Percentiles rank a stretch among this genome's conserved stretches.
Evolutionary conservation across 352 stramenopile genomes (phyloP).

Genomic region (Aphanomyces cochlioides): DNA sequence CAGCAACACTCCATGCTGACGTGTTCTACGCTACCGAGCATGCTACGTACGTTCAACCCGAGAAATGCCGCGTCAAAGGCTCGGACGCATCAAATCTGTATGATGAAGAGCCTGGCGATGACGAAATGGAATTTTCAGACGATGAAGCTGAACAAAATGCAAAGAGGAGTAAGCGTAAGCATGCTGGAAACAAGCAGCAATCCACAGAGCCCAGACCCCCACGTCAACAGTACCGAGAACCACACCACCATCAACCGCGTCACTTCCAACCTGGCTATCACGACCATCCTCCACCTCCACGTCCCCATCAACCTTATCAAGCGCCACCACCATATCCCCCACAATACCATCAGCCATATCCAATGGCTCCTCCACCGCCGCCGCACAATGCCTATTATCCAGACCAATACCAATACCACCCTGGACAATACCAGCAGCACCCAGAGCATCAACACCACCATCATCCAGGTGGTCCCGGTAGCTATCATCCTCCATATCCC

Average conservation of each 20-base stretch:
- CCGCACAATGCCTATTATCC: constrained; percentile 30
- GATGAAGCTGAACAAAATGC: constrained; percentile 72
- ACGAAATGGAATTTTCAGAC: constrained; percentile 75
- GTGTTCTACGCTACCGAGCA: constrained; percentile 78
- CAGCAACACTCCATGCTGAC: constrained; percentile 39
- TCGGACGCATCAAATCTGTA: constrained; percentile 84
- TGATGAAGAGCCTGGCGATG: constrained; percentile 61
- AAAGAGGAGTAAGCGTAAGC: constrained; percentile 67
- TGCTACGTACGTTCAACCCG: constrained; percentile 73
- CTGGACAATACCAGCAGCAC: constrained; percentile 28
- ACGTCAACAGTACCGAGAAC: constrained; percentile 6
- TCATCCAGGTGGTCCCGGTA: not conserved
- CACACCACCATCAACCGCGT: not conserved
- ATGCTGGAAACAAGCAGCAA: constrained; percentile 38
- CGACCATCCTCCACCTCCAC: constrained; percentile 19
- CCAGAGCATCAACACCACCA: constrained; percentile 10
- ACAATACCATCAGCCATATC: constrained; percentile 20
- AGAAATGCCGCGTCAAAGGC: constrained; percentile 74
- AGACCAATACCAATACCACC: constrained; percentile 29
- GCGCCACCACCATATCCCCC: constrained; percentile 20
- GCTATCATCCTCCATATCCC: not conserved
- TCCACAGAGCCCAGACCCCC: not conserved
- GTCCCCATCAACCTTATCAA: constrained; percentile 27
- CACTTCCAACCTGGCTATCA: not conserved
- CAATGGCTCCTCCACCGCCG: constrained; percentile 26